Evolutionary conservation across 2,329 filamentous ascomycete genomes (phyloP), one percentile per base, ranked within the genome.

Genomic region (Cordyceps tenuipes): DNA sequence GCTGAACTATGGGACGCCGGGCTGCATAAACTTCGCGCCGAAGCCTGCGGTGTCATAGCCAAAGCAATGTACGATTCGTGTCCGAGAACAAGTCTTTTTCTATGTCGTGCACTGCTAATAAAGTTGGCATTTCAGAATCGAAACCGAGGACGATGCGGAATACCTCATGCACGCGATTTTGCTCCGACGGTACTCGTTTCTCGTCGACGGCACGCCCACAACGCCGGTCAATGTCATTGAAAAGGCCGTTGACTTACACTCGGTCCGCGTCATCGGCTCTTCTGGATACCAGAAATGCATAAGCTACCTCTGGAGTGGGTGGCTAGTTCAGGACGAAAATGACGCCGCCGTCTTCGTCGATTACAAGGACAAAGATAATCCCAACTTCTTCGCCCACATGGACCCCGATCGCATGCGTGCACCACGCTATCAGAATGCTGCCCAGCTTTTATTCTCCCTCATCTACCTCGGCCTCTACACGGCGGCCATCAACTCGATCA

Each of bases 251-350:
- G 94, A 99, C 68, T 76, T 97, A 29, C 94, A 99, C 71, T 91
- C 93, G 1, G 79, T 97, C 50, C 81, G 83, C 15, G 86, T 99
- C 52, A 97, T 97, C 63, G 91, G 91, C 2, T 93, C 89, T 0
- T 91, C 90, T 0, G 93, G 94, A 29, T 99, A 97, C 72, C 94
- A 97, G 66, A 96, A 95, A 75, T 97, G 93, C 70, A 91, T 97
- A 68, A 84, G 82, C 63, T 91, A 95, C 69, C 85, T 99, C 9
- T 99, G 94, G 94, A 85, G 86, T 63, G 94, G 94, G 23, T 99
- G 94, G 94, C 79, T 97, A 9, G 86, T 96, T n/a, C 94, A 99
- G 71, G 91, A 97, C 65, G 91, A 97, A 67, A 82, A 92, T 54
- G 92, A 97, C 66, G 89, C 93, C 0, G 85, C 87, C n/a, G 86